Evolutionary conservation across 345 rosid genomes (phyloP).

Genomic region (Iberis pinnata): DNA sequence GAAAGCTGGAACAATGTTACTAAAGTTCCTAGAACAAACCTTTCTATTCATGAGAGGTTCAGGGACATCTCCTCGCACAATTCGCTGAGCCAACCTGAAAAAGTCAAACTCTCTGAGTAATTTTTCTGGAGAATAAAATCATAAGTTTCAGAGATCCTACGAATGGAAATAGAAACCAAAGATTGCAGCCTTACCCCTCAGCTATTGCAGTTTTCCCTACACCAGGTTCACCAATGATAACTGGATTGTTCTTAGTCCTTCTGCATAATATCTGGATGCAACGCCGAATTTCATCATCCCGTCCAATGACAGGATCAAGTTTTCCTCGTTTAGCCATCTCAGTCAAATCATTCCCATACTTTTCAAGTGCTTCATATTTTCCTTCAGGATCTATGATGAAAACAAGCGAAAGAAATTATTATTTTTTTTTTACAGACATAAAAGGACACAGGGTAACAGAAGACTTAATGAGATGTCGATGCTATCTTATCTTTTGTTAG

Average conservation of each 20-base stretch:
- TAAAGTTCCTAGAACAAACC: constrained; percentile 1
- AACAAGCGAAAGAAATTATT: no score
- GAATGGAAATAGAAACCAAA: neutral
- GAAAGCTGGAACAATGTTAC: neutral
- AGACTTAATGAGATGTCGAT: neutral
- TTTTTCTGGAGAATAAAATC: neutral
- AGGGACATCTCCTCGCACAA: constrained; percentile 84
- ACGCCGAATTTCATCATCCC: constrained; percentile 85
- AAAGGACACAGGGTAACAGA: neutral
- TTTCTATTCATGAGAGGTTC: constrained; percentile 61
- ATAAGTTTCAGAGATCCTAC: neutral
- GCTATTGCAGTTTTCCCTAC: constrained; percentile 81
- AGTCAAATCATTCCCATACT: constrained; percentile 82
- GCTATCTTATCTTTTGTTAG: neutral
- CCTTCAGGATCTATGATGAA: constrained; percentile 63
- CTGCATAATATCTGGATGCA: constrained; percentile 82
- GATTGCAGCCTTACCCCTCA: constrained; percentile 16
- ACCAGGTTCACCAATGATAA: constrained; percentile 92
- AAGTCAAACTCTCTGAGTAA: neutral
- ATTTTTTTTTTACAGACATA: no score
- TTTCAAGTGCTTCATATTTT: constrained; percentile 70
- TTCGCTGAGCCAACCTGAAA: constrained; percentile 71
- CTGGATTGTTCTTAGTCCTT: constrained; percentile 94
- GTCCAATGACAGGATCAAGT: constrained; percentile 90
- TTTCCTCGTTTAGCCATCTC: constrained; percentile 89